Evolutionary conservation across 306 rosid genomes (phyloP), one percentile per base, ranked within the genome.

Genomic region (Rosa lucieae): DNA sequence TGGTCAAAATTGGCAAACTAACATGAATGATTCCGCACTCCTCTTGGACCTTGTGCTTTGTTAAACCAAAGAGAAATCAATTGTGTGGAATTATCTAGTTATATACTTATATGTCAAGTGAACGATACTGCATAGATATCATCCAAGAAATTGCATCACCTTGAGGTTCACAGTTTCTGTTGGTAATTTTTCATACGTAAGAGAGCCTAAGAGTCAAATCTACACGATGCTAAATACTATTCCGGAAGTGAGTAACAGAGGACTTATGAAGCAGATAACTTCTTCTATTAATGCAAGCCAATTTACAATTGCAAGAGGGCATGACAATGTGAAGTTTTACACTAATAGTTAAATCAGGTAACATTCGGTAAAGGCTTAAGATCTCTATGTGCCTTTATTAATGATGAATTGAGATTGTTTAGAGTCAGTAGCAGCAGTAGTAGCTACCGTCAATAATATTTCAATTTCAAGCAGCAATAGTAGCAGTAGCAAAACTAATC

Each of bases 11-110:
- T 32, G 37, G 3, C 37, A 32, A 32, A 32, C 3, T 32, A 32
- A 32, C 37, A 32, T 32, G n/a, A 35, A 15, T 42, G 35, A 51
- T 53, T 67, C 74, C 92, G 0, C 87, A 56, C 51, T 82, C 91
- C 76, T 78, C 78, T 81, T 78, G 84, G 68, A 88, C 71, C 89
- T 89, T 89, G 78, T 81, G 94, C 90, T 94, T 97, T 94, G 97
- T 78, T 46, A 76, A 75, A 69, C 37, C 68, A 43, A 70, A 73
- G 84, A 70, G 66, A 81, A 76, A 86, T 44, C 72, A 44, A n/a
- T 82, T 73, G 73, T 56, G 37, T 14, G 11, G 43, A 70, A 21
- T 26, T 29, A 40, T 20, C 14, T 51, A 32, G 29, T 26, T 26
- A 26, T 26, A 26, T 26, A 26, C 29, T 26, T 26, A 26, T 26